Evolutionary conservation across 2,329 filamentous ascomycete species (phyloP), one percentile per base, ranked within the genome.

Genomic region (Rutstroemia sp.): DNA sequence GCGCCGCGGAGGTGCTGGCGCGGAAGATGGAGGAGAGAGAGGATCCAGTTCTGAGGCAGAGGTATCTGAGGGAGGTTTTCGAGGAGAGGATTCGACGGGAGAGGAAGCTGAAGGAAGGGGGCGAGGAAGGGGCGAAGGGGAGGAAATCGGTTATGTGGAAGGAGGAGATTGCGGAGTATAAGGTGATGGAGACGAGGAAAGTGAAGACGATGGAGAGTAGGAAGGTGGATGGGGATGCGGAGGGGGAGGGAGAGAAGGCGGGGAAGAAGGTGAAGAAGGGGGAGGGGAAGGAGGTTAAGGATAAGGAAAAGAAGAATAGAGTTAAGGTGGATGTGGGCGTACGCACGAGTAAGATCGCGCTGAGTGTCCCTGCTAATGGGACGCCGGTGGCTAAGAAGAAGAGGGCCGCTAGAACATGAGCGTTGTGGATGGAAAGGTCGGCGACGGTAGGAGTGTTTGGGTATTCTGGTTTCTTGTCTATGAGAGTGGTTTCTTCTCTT

Each of bases 11-110:
- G 10, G 55, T 67, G 9, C 38, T 70, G 4, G 59, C 63, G 0
- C 71, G 66, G 60, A 72, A 73, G 52, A 67, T 68, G 19, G 65
- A 71, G 6, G 71, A 73, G 54, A 71, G 72, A 51, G 68, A 72
- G 3, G 71, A 75, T 46, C 71, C 72, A 56, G 68, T 67, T 50
- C 61, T 70, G 56, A 67, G 72, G 59, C 67, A 71, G 50, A 61
- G 67, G 25, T 58, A 69, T n/a, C 57, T 69, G 19, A 68, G 69
- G 53, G 67, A 71, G 50, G 60, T 63, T 12, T 69, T 69, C 52
- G 68, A 71, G 30, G 67, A 70, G 23, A 62, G 66, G 53, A 4
- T 34, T 2, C 37, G 45, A 7, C 39, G 47, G 27, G 50, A 59
- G 23, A 69, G 70, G 56, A 60, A 53, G 10, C 63, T 65, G 46